phyloP scores from a whole-genome alignment of 371 early-diverging fungal species.

The Dentiscutata heterogama region DNA sequence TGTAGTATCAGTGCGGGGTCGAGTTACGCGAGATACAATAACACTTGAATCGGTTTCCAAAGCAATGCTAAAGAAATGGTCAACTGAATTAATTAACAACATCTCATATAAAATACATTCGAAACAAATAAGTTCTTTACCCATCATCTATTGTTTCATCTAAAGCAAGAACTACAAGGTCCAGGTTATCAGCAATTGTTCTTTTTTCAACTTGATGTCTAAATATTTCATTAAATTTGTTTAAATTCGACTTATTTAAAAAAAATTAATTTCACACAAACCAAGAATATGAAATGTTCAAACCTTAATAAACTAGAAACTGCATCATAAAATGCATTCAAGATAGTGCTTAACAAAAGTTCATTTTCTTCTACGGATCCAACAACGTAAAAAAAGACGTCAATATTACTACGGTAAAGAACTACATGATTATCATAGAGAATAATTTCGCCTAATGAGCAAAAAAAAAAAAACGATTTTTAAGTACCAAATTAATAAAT shows the following conservation, averaged over 20 bases:
- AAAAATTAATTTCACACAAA: slow-evolving; percentile 22
- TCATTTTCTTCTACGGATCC: slow-evolving; percentile 96
- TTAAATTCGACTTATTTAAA: neutral
- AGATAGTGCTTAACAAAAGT: slow-evolving; percentile 80
- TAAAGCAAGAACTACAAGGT: slow-evolving; percentile 89
- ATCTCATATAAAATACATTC: neutral
- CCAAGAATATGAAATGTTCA: neutral
- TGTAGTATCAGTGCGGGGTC: slow-evolving; percentile 80
- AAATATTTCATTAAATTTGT: slow-evolving; percentile 27
- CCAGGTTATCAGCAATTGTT: slow-evolving; percentile 89
- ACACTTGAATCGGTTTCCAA: slow-evolving; percentile 91
- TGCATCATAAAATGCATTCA: slow-evolving; percentile 88
- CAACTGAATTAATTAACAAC: neutral
- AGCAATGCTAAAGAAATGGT: slow-evolving; percentile 64
- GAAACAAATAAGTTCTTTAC: slow-evolving; percentile 55
- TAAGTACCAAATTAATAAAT: neutral
- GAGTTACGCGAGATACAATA: slow-evolving; percentile 92
- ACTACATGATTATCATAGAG: slow-evolving; percentile 92
- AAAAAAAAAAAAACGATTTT: slow-evolving; percentile 17
- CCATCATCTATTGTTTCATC: slow-evolving; percentile 98
- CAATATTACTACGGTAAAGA: slow-evolving; percentile 85
- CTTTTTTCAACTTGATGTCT: slow-evolving; percentile 94
- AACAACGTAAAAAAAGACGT: slow-evolving; percentile 92
- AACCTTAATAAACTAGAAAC: slow-evolving; percentile 87
- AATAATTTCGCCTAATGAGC: slow-evolving; percentile 79